Base-by-base conservation (phyloP, 768 basidiomycete genomes). In the Mycena pura region DNA sequence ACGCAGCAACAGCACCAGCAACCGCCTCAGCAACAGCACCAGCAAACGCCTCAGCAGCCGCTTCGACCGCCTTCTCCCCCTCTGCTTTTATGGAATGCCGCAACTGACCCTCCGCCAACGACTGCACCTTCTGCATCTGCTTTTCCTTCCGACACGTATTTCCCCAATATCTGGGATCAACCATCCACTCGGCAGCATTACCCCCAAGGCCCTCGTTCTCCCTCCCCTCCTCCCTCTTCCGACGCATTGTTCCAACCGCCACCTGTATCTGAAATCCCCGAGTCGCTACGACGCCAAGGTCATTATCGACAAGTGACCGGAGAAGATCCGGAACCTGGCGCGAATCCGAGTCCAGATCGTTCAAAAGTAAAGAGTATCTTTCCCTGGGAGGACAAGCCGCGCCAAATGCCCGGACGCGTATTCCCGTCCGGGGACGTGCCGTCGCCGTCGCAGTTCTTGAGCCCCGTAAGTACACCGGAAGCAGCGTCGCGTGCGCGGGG, bases 311-410 rank as follows among this genome's bases (percentile, higher is more conserved):
- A 83, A 68, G 86, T 91, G 19, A 81, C 80, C 1, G 82, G 82
- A n/a, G 82, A 83, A 22, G 76, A 75, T n/a, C n/a, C n/a, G 36
- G 66, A 73, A n/a, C 64, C 71, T 28, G 77, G 79, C 11, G 66
- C 71, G 15, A 74, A 77, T 13, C 82, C 84, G 6, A 83, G 80
- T 64, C 93, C 95, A 4, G 92, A 95, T 71, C 82, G 78, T 25
- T 76, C 75, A 24, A 91, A 91, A 69, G 84, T 96, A 21, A 89
- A 88, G 61, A 78, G 83, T 31, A 80, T 97, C 31, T 99, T 99
- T 74, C 95, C 96, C n/a, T 99, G 96, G 96, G 96, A 99, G 72
- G 84, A 87, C 59, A 84, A 84, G 67, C 88, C 85, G 13, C 86
- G 90, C 29, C 82, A 79, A 46, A 66, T 81, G 63, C 92, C 92